Evolutionary conservation across 257 asterid genomes (phyloP), one percentile per base, ranked within the genome.

Genomic region (Nicotiana benthamiana): DNA sequence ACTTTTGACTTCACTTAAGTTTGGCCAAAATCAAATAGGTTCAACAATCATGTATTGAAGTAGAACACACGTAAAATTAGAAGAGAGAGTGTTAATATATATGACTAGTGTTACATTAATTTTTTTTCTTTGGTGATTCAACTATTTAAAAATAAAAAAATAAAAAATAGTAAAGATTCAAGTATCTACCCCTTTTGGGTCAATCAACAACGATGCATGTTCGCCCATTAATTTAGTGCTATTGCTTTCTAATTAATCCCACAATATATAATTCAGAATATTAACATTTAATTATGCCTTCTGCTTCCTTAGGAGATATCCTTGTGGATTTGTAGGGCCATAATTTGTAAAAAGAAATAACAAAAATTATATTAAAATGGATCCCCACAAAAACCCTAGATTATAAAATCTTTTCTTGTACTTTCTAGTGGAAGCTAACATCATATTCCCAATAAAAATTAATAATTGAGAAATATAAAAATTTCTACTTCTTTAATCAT

Each of bases 221-320:
- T 63, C 53, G 22, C 48, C 76, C 75, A 26, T 26, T 34, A 17
- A 72, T 22, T 70, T 68, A 22, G 26, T 26, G 24, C 36, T 5
- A 26, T 15, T 67, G 65, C 22, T 20, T 62, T 65, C 28, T 79
- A 56, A 28, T 74, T 15, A 18, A 43, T 46, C 54, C 80, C 76
- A 84, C 72, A 66, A 84, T 60, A 84, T 60, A 27, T 67, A 24
- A 56, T 75, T 83, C 57, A 43, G 64, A 26, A 4, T 24, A 79
- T 70, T 76, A 34, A 79, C 64, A 3, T 46, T 46, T 46, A 46
- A 57, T 54, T 17, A 65, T 48, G 27, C 1, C 30, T 15, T 63
- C 48, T 75, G 17, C 68, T 60, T 46, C n/a, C 26, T 62, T 20
- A 28, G 48, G 63, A 57, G 81, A 83, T 75, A 67, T 63, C 56